Evolutionary conservation across 371 early-diverging fungal species (phyloP), one percentile per base, ranked within the genome.

Genomic region (Scutellospora calospora): DNA sequence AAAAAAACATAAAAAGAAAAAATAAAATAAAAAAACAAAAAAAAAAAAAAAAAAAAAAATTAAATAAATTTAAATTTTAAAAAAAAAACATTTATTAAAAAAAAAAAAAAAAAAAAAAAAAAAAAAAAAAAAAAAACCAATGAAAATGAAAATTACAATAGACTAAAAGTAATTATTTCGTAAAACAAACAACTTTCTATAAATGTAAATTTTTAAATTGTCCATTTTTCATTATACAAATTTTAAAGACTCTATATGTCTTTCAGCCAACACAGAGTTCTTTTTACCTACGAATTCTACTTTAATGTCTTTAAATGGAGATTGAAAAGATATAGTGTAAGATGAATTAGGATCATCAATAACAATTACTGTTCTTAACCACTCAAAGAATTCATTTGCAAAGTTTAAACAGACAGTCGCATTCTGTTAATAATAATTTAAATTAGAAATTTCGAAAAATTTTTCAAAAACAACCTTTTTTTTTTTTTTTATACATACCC

Each of bases 401-500:
- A 90, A 90, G 59, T 87, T 89, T 59, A 90, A 80, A 52, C 90
- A 90, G 6, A 87, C 86, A 9, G 83, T 81, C 9, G 89, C 84
- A 76, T 89, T 85, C 90, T 88, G 12, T 6, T 55, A 54, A 0
- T 38, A n/a, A 38, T 8, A 38, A 38, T 8, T 38, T 27, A 31
- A 69, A n/a, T 16, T 52, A 49, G 60, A 57, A 5, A 9, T 5
- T 20, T 57, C n/a, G n/a, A n/a, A n/a, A n/a, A n/a, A n/a, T 35
- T 25, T 63, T 1, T 1, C 16, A 63, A 25, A 27, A 31, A 63
- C 4, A 27, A 35, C 6, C 63, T 25, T n/a, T 29, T n/a, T 31
- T 0, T 25, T n/a, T n/a, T 6, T 71, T 41, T 5, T 33, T 16
- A 54, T 41, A 66, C 84, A 85, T 87, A 91, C 92, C 94, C 94